Base-by-base conservation (phyloP, 768 basidiomycete species). In the Pleurotus pulmonarius region DNA sequence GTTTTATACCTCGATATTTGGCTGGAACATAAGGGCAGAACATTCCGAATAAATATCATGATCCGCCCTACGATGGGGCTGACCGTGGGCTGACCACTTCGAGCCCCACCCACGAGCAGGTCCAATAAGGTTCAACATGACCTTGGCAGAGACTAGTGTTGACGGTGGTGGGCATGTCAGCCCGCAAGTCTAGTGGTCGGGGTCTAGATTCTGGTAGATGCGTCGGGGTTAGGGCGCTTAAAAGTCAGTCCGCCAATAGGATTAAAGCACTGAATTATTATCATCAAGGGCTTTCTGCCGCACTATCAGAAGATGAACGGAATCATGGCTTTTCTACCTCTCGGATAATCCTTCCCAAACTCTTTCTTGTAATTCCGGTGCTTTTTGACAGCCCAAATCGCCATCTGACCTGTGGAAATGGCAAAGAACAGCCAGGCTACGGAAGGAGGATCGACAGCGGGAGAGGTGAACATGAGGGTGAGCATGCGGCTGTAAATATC, bases 301-400 rank as follows among this genome's bases (percentile, higher is more conserved):
- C 41, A n/a, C n/a, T 26, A 40, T 60, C 56, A 83, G 26, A 86
- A 73, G 15, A 92, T 68, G 70, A 87, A 88, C 0, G 94, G 94
- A 63, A 93, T 76, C 69, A 96, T 85, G 37, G 83, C 86, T 70
- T 87, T 92, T 69, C 94, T 77, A 18, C 71, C 73, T 62, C 73
- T 80, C 44, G 84, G 94, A 66, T 93, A 96, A 57, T 87, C 83
- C 61, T 83, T 86, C 34, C 94, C 94, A 62, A 98, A 97, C 69
- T 99, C 96, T 66, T 88, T 94, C 78, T 86, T 91, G 75, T 98
- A 98, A 52, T 79, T 80, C 54, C 71, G 75, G 64, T 98, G 95
- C 75, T 97, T 98, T 78, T 95, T 93, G 40, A 81, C 64, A 12
- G 95, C 95, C 97, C 97, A 99, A 5, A 80, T 61, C 11, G 77